Base-by-base conservation (phyloP, 1,284 basidiomycete species). In the Schizopora paradoxa region DNA sequence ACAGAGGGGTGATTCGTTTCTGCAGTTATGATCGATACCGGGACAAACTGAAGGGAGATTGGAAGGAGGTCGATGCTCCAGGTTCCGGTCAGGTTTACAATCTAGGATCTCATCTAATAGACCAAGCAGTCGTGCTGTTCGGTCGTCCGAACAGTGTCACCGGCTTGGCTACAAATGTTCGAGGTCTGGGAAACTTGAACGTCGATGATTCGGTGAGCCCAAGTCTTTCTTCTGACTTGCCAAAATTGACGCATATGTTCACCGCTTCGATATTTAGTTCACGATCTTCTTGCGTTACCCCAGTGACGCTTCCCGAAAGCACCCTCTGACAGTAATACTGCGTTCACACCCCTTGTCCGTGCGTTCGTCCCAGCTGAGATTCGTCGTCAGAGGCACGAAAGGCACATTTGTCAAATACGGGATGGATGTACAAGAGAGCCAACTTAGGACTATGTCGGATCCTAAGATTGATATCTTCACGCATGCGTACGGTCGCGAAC, bases 381-480 rank as follows among this genome's bases (percentile, higher is more conserved):
- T 79, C 63, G 61, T 77, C 40, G 76, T 82, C 45, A 74, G 79
- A 35, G 86, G 89, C 14, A 79, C 77, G 18, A 72, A 74, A 51
- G 91, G 86, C 25, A 76, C 78, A 2, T 92, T 76, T 61, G 66
- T 74, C 51, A 93, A 94, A 64, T 77, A 73, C 57, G 88, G 87
- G 1, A 62, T 90, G 32, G 89, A 92, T 61, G 67, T 79, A 2
- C 89, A 92, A 60, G 90, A 91, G 64, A 79, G 79, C 49, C 76
- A 81, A 48, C 69, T 84, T 34, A 79, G 75, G 58, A 68, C 60
- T 3, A 77, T 84, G 46, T 57, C 71, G 7, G 57, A 63, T 7
- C 74, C 76, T n/a, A 60, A 58, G 10, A n/a, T n/a, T n/a, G 67
- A 63, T 11, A 76, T 82, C 45, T 62, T 73, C 40, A 63, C 68